Base-by-base conservation (phyloP, 148 eudicot genomes). In the Vaccinium darrowii region DNA sequence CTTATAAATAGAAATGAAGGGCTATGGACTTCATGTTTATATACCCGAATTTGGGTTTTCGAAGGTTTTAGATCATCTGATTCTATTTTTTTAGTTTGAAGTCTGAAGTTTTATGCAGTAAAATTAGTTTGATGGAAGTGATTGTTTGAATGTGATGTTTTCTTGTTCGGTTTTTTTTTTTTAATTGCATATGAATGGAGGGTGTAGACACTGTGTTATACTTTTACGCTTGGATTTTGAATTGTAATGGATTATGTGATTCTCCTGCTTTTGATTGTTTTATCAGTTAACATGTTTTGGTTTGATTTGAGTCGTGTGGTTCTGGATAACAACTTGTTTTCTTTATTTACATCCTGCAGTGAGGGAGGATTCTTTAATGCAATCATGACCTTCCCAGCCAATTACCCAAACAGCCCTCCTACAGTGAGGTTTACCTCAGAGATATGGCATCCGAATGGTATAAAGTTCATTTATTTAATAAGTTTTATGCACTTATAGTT, bases 301-400 rank as follows among this genome's bases (percentile, higher is more conserved):
- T 69, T 13, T 30, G 18, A 30, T 69, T 69, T 30, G 39, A 30
- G 39, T 27, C 19, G 21, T 62, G 74, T 69, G 19, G 74, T 27
- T 69, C 16, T 69, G 43, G 33, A 13, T 14, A 50, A n/a, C 13
- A 78, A 78, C 14, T 11, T 50, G 80, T 23, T 51, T 9, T 15
- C 27, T 13, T n/a, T 62, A 36, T 36, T 63, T 33, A 86, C 82
- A 76, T 74, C 9, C 72, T 91, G 92, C 90, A 95, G 98, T 82
- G 97, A 93, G 75, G 98, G 98, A 69, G 97, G 98, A 75, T 95
- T 95, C 87, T 93, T 95, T 84, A 95, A 93, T 86, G 98, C 97
- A 21, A 90, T 92, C 52, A 95, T 95, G 98, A 86, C 74, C 33
- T 95, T 93, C 84, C 97, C 98, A 7, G 75, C 88, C 18, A 87